Evolutionary conservation across 2,329 filamentous ascomycete species (phyloP).

Genomic region (Aspergillus latus): DNA sequence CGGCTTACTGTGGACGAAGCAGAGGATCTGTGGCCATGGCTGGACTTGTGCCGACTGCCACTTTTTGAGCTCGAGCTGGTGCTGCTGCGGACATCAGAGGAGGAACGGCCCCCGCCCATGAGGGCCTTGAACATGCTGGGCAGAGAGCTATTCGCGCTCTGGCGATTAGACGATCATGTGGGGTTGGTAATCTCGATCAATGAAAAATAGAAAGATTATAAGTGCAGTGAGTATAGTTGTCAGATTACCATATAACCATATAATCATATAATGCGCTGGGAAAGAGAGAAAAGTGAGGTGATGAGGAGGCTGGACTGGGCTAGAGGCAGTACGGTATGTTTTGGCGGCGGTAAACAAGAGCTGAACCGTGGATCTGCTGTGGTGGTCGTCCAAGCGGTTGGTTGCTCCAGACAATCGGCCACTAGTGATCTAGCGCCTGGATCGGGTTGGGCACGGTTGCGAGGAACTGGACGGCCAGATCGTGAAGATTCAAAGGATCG

Average conservation of each 20-base stretch:
- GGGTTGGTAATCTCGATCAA: constrained; percentile 11
- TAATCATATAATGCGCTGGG: too few species aligned
- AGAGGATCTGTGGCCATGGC: constrained; percentile 31
- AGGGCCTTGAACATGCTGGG: constrained; percentile 43
- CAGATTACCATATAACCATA: too few species aligned
- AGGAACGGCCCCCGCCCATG: constrained; percentile 38
- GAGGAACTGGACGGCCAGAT: neutral
- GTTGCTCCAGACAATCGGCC: constrained; percentile 33
- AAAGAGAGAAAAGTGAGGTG: neutral
- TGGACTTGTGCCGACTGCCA: constrained; percentile 28
- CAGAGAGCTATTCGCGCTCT: constrained; percentile 29
- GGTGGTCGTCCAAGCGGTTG: constrained; percentile 15
- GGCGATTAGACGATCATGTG: constrained; percentile 31
- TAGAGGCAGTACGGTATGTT: constrained; percentile 16
- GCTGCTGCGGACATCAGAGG: constrained; percentile 35
- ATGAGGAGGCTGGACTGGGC: constrained; percentile 19
- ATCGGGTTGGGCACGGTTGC: constrained; percentile 9
- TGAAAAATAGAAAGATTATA: too few species aligned
- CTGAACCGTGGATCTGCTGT: constrained; percentile 35
- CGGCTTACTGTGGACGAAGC: constrained; percentile 35
- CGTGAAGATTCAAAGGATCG: too few species aligned
- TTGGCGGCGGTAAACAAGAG: constrained; percentile 32
- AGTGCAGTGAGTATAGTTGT: neutral
- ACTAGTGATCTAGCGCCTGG: constrained; percentile 25
- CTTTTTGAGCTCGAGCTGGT: constrained; percentile 34